Base-by-base conservation (phyloP, 2,329 filamentous ascomycete genomes). In the Leptographium galeiforme region DNA sequence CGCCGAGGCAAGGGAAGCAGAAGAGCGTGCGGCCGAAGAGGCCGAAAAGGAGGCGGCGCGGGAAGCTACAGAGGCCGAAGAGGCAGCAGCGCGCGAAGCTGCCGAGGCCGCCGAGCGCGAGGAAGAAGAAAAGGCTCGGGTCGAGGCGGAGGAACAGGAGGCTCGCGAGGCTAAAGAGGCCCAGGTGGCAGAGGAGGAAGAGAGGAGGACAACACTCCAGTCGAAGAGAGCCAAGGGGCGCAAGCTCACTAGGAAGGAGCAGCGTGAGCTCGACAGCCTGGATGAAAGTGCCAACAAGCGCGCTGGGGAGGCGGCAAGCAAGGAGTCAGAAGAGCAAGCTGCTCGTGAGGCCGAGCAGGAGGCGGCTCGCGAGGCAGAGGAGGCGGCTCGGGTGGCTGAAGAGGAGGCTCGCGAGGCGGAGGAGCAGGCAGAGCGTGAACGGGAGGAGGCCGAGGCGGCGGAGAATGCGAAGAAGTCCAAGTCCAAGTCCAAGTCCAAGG, bases 31-130 rank as follows among this genome's bases (percentile, higher is more conserved):
- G 6, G 64, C 63, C 55, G 61, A 58, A 11, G 62, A 66, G 55
- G 59, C 63, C n/a, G 62, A 64, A 49, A 62, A 65, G 34, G 57
- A 63, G 36, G 63, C 63, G 32, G 64, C 67, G 4, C 65, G 66
- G 32, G 68, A 73, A 54, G 68, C 67, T 8, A 67, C 69, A 47
- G 70, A 73, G 59, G 63, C 63, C 30, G 62, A 64, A 49, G 62
- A 65, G 34, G 57, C 63, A 34, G 63, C 63, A 30, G 64, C 66
- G 11, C 64, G 65, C 19, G 68, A 72, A 55, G 68, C 66, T 7
- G 67, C 69, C 41, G 69, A 73, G 60, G 61, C 58, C n/a, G 56
- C 55, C 12, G 55, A 51, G 47, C 56, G 56, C 43, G 59, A 61
- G 34, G 59, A 57, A 10, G 61, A 62, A 44, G 60, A 49, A 11